Evolutionary conservation across 106 monocot genomes (phyloP), one percentile per base, ranked within the genome.

Genomic region (Agapanthus africanus): DNA sequence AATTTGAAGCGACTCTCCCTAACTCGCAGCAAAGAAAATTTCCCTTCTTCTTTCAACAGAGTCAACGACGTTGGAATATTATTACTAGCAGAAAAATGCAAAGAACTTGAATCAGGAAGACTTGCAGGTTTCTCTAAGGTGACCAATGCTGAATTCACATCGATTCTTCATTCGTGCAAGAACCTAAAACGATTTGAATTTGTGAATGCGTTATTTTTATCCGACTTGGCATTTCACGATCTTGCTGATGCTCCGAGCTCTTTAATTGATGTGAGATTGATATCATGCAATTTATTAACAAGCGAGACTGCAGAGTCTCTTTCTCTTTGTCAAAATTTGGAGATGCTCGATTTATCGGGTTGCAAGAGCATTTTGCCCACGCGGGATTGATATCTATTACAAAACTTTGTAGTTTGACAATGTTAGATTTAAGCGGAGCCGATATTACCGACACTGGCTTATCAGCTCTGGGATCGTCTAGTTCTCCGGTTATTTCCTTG

Each of bases 181-280:
- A 81, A 74, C 11, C 66, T 91, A 76, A 85, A 74, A 56, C 79
- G 59, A 37, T 68, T 91, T 74, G 88, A 95, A 70, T 68, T 95
- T 46, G 71, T 78, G 21, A 81, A 84, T 76, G 81, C 77, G 21
- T 42, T 39, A 40, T 79, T 66, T 59, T 68, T 95, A 68, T 86
- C 95, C n/a, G 91, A 95, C 59, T 84, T 91, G 63, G 40, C 95
- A 52, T 91, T 91, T 65, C 85, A 83, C 76, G 75, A 82, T 76
- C 66, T 86, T 52, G 71, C 70, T 21, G 40, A 49, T 76, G 65
- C 70, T 0, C 34, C 68, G 0, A 68, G 50, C 8, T 86, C 79
- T 25, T 70, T 88, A 34, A 67, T 71, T 6, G 83, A 95, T 31
- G 81, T 91, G 52, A 83, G 81, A 67, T 71, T 95, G 63, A 70